Evolutionary conservation across 306 rosid species (phyloP), one percentile per base, ranked within the genome.

Genomic region (Inga laurina): DNA sequence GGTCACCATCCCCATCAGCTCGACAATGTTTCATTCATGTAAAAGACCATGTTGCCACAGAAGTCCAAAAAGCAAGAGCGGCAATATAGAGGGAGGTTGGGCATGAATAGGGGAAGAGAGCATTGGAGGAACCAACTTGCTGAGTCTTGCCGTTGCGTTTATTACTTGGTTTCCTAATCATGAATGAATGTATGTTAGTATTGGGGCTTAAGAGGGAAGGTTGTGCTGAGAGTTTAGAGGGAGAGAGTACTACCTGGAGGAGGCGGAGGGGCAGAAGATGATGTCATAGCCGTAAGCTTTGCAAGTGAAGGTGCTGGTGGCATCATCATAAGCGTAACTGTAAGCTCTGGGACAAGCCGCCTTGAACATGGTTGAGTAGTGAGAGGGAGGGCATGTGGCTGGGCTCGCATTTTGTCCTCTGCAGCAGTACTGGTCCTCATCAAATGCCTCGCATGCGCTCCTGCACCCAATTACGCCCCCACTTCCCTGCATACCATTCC

Each of bases 401-500:
- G 98, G 98, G 86, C 92, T 91, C 8, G 91, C 90, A 89, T 84
- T 91, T 86, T 90, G 75, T 46, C 98, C 97, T 54, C 97, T 95
- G 81, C 98, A 95, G 76, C 98, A 95, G n/a, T 95, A 95, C 61
- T 93, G 89, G 71, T 95, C 97, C 30, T 84, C 83, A 30, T 95
- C 94, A 73, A 95, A 95, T 13, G 97, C 97, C 79, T 91, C 97
- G 52, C 98, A 93, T 2, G 98, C 98, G 81, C 99, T 95, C 77
- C 85, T 93, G 82, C 99, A 95, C 22, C 89, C 99, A 49, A 95
- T 77, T 41, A 93, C 97, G 43, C 79, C 96, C 24, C 81, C 86
- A 19, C 87, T 59, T 59, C 66, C 83, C 83, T 87, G 91, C 22
- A 21, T 76, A 79, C 70, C 92, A 24, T 76, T 84, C 61, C 86